Evolutionary conservation across 2,329 filamentous ascomycete genomes (phyloP), one percentile per base, ranked within the genome.

Genomic region (Pestalotiopsis sp.): DNA sequence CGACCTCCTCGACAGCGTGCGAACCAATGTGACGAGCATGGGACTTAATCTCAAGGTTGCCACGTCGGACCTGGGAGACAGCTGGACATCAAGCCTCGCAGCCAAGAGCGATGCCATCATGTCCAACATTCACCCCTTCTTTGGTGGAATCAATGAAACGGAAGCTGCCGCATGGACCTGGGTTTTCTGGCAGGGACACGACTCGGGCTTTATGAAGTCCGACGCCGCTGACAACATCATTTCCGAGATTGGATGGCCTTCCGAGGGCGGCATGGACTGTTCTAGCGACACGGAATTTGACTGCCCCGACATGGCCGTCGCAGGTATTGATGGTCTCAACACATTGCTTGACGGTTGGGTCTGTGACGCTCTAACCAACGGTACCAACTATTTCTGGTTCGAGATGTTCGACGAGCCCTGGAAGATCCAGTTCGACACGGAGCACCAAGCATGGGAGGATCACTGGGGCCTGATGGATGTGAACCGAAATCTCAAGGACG

Each of bases 41-140:
- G 85, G 85, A 20, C 87, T 94, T 73, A 81, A 88, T 61, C 83
- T 98, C 10, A 92, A 92, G 0, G 88, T 98, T 13, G 93, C 94
- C 0, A 97, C 94, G 0, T 94, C 92, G 0, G 95, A 98, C 77
- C 85, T 98, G 0, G 95, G 95, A 30, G 91, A 96, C 74, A 92
- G 95, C 74, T 98, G 95, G 95, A 91, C 89, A 2, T 75, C 85
- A 0, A 83, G 85, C 1, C 87, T 98, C 20, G 92, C 92, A 0
- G 73, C 81, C 3, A 85, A 89, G 64, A 92, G 93, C 56, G 94
- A 98, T 78, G 90, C 93, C 74, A 90, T 98, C 79, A 98, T 98
- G 94, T 92, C 93, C 73, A 98, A 98, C 77, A 93, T 98, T 66
- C 96, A 98, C 77, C 95, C 96, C 0, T 98, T 98, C 85, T 98